Evolutionary conservation across 1,284 basidiomycete species (phyloP).

Genomic region (Tilletia walkeri): DNA sequence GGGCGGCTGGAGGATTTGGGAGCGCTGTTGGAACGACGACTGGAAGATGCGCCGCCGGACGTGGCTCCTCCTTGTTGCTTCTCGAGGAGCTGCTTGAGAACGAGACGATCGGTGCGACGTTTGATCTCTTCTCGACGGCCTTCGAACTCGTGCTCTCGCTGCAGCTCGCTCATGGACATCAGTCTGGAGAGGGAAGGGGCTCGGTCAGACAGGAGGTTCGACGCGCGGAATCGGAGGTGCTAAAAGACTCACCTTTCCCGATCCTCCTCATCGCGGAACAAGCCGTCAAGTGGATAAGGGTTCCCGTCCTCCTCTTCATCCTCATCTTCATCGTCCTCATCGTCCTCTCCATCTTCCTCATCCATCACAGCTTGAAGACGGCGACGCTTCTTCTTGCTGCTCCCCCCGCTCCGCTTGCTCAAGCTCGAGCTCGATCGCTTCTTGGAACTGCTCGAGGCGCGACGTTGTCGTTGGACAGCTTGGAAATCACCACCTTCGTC

Average conservation of each 20-base stretch:
- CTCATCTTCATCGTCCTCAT: slow-evolving; percentile 24
- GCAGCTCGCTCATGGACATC: slow-evolving; percentile 75
- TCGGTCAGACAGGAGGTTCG: neutral
- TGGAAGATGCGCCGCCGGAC: slow-evolving; percentile 25
- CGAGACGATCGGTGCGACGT: slow-evolving; percentile 70
- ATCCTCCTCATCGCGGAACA: slow-evolving; percentile 80
- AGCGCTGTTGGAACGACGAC: slow-evolving; percentile 19
- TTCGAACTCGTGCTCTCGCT: slow-evolving; percentile 80
- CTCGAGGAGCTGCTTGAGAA: slow-evolving; percentile 61
- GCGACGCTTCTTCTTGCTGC: slow-evolving; percentile 8
- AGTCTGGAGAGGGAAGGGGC: slow-evolving; percentile 61
- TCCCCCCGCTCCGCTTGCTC: slow-evolving; percentile 5
- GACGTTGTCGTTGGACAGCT: neutral
- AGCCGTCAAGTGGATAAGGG: slow-evolving; percentile 84
- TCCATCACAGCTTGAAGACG: slow-evolving; percentile 8
- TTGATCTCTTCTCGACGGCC: slow-evolving; percentile 76
- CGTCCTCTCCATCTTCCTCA: slow-evolving; percentile 22
- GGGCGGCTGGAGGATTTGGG: slow-evolving; percentile 22
- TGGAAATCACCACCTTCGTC: neutral
- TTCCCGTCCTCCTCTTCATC: slow-evolving; percentile 57
- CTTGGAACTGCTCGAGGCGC: slow-evolving; percentile 1
- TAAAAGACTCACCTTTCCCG: slow-evolving; percentile 65
- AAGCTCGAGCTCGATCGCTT: slow-evolving; percentile 5
- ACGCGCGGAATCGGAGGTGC: slow-evolving; percentile 6
- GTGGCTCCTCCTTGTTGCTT: slow-evolving; percentile 28